Conservation (phyloP, 176 grass and related monocot species). For the Stipa capillata region DNA sequence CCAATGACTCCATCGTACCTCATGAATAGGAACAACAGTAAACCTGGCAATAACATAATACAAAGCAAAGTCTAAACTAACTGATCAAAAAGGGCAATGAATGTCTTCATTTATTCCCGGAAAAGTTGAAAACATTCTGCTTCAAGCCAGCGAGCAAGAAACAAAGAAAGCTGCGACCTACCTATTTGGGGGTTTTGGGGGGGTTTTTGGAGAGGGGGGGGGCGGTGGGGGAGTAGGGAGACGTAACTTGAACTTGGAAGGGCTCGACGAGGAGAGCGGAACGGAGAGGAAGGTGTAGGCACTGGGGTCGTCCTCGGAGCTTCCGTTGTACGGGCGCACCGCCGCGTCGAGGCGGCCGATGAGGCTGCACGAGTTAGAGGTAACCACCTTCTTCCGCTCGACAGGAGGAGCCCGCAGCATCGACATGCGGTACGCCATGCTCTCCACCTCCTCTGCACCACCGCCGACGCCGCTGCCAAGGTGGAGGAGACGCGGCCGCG, state of each 20-base stretch:
- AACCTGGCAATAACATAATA: not conserved
- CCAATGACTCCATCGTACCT: not conserved
- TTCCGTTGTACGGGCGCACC: rapidly evolving
- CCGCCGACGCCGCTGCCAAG: not conserved
- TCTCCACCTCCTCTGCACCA: constrained; percentile 20
- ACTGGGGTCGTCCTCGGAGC: rapidly evolving
- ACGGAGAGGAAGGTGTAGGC: constrained; percentile 40
- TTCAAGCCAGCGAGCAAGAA: not conserved
- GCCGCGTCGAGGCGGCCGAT: constrained; percentile 28
- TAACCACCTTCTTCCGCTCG: not conserved
- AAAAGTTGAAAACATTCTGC: not conserved
- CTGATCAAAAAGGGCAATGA: not conserved
- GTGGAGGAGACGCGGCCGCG: constrained; percentile 24
- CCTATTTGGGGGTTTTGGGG: not conserved
- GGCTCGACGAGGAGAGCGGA: not conserved
- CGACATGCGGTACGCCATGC: constrained; percentile 38
- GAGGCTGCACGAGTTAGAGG: constrained; percentile 42
- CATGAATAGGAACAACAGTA: not conserved
- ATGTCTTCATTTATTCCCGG: not conserved
- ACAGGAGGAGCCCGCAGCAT: constrained; percentile 38
- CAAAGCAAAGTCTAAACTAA: not conserved
- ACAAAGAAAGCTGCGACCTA: not conserved
- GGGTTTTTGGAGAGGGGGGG: no score
- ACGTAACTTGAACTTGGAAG: not conserved
- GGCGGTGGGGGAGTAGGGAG: not conserved